Base-by-base conservation (phyloP, 768 basidiomycete genomes). In the Omphalotus guepiniiformis region DNA sequence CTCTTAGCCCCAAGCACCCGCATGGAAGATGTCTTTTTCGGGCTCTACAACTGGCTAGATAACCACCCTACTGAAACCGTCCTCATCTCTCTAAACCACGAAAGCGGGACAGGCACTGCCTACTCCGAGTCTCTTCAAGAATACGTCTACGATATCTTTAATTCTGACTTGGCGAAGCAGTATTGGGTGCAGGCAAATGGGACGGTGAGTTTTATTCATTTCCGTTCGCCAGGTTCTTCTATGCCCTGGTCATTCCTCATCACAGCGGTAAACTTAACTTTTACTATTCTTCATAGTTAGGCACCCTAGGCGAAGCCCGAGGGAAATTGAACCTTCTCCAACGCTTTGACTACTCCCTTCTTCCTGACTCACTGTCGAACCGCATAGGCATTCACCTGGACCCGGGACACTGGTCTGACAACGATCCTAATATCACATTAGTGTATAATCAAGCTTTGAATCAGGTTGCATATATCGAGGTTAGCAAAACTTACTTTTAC, bases 261-360 rank as follows among this genome's bases (percentile, higher is more conserved):
- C n/a, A n/a, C n/a, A n/a, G n/a, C n/a, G n/a, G n/a, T n/a, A n/a
- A n/a, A n/a, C n/a, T n/a, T n/a, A n/a, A n/a, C n/a, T n/a, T n/a
- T n/a, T n/a, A n/a, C n/a, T n/a, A n/a, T 16, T 18, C 23, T 39
- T 11, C 5, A 6, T 41, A 77, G 74, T 63, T 77, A 9, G 73
- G 72, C 6, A 76, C 71, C 2, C 65, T 80, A 5, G 75, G 76
- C 2, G 66, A 75, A 59, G 71, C 75, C 1, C 72, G 78, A 2
- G 75, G 75, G 16, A 79, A 77, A 55, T 63, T 77, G 5, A 73
- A 70, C 12, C 69, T 78, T 23, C 67, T 80, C 28, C 73, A 76
- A 47, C 72, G 78, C 5, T 77, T 70, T 58, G 58, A 63, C 23
- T 76, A 71, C 50, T 52, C 63, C 23, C 62, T 72, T 18, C 65